Percentiles rank a stretch among this genome's conserved stretches.
Conservation (phyloP, 805 yeast species). For the Candida insectorum region DNA sequence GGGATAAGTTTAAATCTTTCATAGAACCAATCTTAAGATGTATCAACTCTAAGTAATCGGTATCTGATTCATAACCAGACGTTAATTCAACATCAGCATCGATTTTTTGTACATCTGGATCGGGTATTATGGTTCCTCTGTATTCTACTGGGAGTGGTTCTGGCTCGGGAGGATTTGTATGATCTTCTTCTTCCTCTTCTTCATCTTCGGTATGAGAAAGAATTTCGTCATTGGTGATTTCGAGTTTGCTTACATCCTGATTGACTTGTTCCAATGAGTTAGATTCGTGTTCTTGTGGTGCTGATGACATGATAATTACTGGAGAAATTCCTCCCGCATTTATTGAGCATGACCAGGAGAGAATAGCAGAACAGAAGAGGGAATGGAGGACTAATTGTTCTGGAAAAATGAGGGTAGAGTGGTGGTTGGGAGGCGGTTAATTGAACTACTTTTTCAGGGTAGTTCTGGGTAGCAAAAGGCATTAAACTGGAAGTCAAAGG, state of each 20-base stretch:
- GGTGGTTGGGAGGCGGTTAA: too few species aligned
- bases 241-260: slow-evolving; percentile 8
- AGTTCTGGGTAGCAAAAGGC: too few species aligned
- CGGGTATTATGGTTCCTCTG: slow-evolving; percentile 44
- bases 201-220: slow-evolving; percentile 10
- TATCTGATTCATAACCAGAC: slow-evolving; percentile 51
- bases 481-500: too few species aligned
- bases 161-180: slow-evolving; percentile 9
- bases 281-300: slow-evolving; percentile 1
- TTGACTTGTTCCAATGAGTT: slow-evolving; percentile 9
- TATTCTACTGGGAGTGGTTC: slow-evolving; percentile 40
- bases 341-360: too few species aligned
- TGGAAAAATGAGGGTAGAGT: too few species aligned
- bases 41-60: slow-evolving; percentile 58
- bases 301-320: neutral
- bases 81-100: slow-evolving; percentile 71
- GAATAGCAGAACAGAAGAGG: too few species aligned
- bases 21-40: slow-evolving; percentile 67
- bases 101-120: slow-evolving; percentile 48
- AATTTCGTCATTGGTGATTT: slow-evolving; percentile 4
- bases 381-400: too few species aligned
- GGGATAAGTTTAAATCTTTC: slow-evolving; percentile 54
- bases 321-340: too few species aligned
- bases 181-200: slow-evolving; percentile 24
- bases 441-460: too few species aligned